Percentiles rank a stretch among this genome's conserved stretches.
phyloP scores from a whole-genome alignment of 306 rosid species.

The Heteromeles arbutifolia region DNA sequence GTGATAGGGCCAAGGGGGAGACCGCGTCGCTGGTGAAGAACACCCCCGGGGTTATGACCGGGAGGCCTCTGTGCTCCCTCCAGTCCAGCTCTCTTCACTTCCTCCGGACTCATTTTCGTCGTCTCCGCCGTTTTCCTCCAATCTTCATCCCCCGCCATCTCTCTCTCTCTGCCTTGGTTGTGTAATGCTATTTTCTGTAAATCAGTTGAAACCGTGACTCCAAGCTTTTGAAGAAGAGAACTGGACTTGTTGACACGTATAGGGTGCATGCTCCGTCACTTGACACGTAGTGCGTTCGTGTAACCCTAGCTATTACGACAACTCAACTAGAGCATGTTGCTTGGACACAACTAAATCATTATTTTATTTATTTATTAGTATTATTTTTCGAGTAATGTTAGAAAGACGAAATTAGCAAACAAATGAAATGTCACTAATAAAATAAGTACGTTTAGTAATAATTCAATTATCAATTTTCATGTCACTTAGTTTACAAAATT shows the following conservation, averaged over 20 bases:
- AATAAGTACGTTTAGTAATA: no score
- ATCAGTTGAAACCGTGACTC: background rate
- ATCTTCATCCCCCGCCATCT: constrained; percentile 9
- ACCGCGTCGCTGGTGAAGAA: constrained; percentile 62
- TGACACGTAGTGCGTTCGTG: background rate
- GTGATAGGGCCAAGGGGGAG: constrained; percentile 40
- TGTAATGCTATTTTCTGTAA: background rate
- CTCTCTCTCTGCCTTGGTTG: background rate
- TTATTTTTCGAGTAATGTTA: no score
- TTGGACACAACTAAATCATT: background rate
- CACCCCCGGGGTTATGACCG: constrained; percentile 36
- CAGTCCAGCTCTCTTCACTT: constrained; percentile 51
- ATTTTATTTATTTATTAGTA: no score
- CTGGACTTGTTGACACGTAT: background rate
- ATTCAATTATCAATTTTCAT: no score
- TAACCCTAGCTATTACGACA: background rate
- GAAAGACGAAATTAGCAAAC: no score
- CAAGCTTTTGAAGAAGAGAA: background rate
- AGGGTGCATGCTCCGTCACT: background rate
- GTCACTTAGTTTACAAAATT: no score
- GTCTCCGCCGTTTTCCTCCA: constrained; percentile 47
- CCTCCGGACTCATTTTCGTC: constrained; percentile 47
- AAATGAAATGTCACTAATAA: no score
- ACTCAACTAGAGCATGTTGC: background rate
- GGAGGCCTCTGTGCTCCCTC: constrained; percentile 66